These are phyloP conservation scores for Tolypocladium album DNA, from an alignment of 2,329 filamentous ascomycete genomes.

Conservation along the genomic window DNA sequence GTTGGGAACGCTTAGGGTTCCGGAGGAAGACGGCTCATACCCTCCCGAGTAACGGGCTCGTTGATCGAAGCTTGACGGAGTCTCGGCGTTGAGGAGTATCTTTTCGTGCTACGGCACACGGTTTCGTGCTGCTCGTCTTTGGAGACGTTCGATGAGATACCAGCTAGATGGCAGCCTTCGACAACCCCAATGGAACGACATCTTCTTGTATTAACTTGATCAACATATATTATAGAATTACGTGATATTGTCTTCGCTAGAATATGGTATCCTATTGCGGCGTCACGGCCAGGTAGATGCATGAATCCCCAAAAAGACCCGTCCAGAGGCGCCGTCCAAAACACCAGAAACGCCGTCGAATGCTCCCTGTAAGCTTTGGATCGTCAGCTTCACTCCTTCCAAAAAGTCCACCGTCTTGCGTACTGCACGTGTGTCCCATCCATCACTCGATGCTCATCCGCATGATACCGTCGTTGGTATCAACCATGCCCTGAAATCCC, in stretches of 20 bases:
- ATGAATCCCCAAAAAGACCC: neutral
- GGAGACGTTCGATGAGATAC: constrained; percentile 4
- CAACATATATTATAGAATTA: neutral
- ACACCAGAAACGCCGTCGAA: neutral
- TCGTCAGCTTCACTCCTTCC: neutral
- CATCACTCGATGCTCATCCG: constrained; percentile 87
- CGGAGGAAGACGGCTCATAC: constrained; percentile 31
- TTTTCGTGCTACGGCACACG: neutral
- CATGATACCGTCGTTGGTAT: constrained; percentile 92
- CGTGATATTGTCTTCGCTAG: neutral
- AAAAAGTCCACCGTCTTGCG: neutral
- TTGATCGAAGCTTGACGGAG: neutral
- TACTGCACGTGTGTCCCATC: neutral
- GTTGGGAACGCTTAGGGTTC: constrained; percentile 40
- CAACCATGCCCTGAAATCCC: constrained; percentile 85
- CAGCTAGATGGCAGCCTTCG: neutral
- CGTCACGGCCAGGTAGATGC: neutral
- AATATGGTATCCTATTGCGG: neutral
- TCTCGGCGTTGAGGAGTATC: neutral
- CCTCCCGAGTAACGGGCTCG: neutral
- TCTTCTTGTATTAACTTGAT: neutral
- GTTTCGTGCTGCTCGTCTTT: neutral
- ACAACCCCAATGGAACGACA: neutral
- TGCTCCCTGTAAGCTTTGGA: neutral
- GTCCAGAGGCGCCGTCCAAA: neutral